Percentiles rank a stretch among this genome's conserved stretches.
phyloP scores from a whole-genome alignment of 192 early-diverging fungal species.

The Coemansia sp. region DNA sequence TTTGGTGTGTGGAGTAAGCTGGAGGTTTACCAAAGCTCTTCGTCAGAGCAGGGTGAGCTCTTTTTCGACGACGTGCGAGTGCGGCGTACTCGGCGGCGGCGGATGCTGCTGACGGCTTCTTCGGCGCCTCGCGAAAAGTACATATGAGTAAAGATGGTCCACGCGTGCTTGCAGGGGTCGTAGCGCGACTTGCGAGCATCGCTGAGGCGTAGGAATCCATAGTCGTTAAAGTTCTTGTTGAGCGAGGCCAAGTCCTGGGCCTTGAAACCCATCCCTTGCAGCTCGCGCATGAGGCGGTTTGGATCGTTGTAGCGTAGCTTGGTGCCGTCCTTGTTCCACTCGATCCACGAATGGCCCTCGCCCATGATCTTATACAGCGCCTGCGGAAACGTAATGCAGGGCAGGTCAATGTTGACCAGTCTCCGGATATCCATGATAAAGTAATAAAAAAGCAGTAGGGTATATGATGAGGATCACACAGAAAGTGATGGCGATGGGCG shows the following conservation, averaged over 20 bases:
- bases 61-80: conserved; percentile 33
- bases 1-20: conserved; percentile 2
- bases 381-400: conserved; percentile 47
- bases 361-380: conserved; percentile 41
- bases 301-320: conserved; percentile 51
- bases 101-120: conserved; percentile 27
- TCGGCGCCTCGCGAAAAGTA: conserved; percentile 25
- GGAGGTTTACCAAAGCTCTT: conserved; percentile 25
- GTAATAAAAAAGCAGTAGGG: not conserved
- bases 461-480: conserved; percentile 3
- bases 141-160: conserved; percentile 45
- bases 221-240: conserved; percentile 54
- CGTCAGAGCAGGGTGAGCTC: conserved; percentile 35
- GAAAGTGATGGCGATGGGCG: not conserved
- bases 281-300: conserved; percentile 48
- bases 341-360: conserved; percentile 45
- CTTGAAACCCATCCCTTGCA: conserved; percentile 50
- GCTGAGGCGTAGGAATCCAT: conserved; percentile 47
- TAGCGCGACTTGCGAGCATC: conserved; percentile 51
- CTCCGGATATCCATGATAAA: conserved; percentile 42
- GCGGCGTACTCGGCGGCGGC: conserved; percentile 40
- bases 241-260: conserved; percentile 52
- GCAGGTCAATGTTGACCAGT: conserved; percentile 41
- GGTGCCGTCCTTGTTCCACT: conserved; percentile 49
- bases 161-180: conserved; percentile 33